phyloP scores from a whole-genome alignment of 2,329 filamentous ascomycete genomes.

The Cladorrhinum sp. region DNA sequence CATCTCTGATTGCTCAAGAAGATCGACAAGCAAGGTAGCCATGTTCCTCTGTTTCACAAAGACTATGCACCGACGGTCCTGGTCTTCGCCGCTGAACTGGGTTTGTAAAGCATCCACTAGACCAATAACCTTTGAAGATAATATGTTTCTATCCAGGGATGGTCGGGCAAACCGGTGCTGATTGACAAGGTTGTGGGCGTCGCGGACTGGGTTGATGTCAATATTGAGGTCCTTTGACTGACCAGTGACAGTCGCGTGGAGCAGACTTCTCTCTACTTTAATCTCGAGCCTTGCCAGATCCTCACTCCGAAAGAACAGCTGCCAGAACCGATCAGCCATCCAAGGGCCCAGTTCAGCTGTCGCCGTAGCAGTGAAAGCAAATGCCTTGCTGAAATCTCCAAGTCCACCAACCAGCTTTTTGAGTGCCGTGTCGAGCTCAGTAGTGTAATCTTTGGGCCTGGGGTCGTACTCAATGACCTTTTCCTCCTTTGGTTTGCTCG shows the following conservation, averaged over 20 bases:
- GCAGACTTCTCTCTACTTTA: slow-evolving; percentile 39
- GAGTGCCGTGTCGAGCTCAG: slow-evolving; percentile 60
- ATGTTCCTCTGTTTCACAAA: slow-evolving; percentile 81
- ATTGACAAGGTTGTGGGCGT: slow-evolving; percentile 56
- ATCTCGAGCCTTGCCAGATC: slow-evolving; percentile 60
- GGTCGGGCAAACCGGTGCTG: slow-evolving; percentile 44
- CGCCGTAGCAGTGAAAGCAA: slow-evolving; percentile 57
- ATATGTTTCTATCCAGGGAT: slow-evolving; percentile 29
- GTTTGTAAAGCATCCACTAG: slow-evolving; percentile 59
- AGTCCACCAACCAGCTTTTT: slow-evolving; percentile 42
- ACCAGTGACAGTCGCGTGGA: slow-evolving; percentile 15
- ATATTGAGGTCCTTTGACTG: slow-evolving; percentile 52
- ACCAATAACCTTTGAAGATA: slow-evolving; percentile 71
- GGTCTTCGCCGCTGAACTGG: slow-evolving; percentile 59
- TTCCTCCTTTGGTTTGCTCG: slow-evolving; percentile 59
- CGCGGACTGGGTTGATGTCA: slow-evolving; percentile 54
- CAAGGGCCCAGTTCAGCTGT: slow-evolving; percentile 71
- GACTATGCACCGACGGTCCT: slow-evolving; percentile 68
- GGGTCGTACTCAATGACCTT: slow-evolving; percentile 52
- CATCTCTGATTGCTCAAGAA: slow-evolving; percentile 58
- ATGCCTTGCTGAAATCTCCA: slow-evolving; percentile 51
- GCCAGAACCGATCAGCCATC: slow-evolving; percentile 82
- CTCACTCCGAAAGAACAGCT: slow-evolving; percentile 62
- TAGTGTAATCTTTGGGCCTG: slow-evolving; percentile 54
- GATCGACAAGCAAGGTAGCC: slow-evolving; percentile 66